These are phyloP conservation scores for Geotrichum histeridarum DNA, from an alignment of 1,139 yeast species.

Conservation along the genomic window DNA sequence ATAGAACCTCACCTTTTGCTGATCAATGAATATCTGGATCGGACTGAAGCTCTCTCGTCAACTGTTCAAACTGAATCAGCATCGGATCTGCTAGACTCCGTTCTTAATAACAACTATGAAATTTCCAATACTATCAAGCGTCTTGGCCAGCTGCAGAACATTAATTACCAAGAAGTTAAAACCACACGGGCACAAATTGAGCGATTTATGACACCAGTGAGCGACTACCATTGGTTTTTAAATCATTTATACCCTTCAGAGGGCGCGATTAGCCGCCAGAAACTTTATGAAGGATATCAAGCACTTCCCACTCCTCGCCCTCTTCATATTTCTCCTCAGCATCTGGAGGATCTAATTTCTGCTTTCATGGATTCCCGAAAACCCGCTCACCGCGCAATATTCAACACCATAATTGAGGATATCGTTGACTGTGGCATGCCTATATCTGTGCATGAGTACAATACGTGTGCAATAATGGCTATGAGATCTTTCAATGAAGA, in stretches of 20 bases:
- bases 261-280: slow-evolving; percentile 17
- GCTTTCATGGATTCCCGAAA: slow-evolving; percentile 28
- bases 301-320: slow-evolving; percentile 37
- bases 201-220: slow-evolving; percentile 23
- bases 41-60: background rate
- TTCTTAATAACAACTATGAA: slow-evolving; percentile 8
- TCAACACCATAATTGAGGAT: slow-evolving; percentile 18
- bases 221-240: slow-evolving; percentile 33
- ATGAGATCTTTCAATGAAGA: slow-evolving; percentile 2
- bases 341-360: slow-evolving; percentile 41
- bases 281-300: slow-evolving; percentile 38
- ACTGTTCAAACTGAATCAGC: background rate
- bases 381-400: slow-evolving; percentile 7
- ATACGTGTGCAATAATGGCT: slow-evolving; percentile 21
- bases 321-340: slow-evolving; percentile 36
- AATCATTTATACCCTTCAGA: slow-evolving; percentile 39
- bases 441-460: slow-evolving; percentile 25
- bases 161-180: slow-evolving; percentile 17
- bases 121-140: slow-evolving; percentile 7
- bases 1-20: background rate
- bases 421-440: slow-evolving; percentile 27
- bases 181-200: slow-evolving; percentile 15
- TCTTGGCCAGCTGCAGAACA: slow-evolving; percentile 13
- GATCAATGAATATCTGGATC: background rate
- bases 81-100: slow-evolving; percentile 7